Percentiles rank a stretch among this genome's conserved stretches.
Conservation (phyloP, 441 rosid species). For the Euphorbia corollata region DNA sequence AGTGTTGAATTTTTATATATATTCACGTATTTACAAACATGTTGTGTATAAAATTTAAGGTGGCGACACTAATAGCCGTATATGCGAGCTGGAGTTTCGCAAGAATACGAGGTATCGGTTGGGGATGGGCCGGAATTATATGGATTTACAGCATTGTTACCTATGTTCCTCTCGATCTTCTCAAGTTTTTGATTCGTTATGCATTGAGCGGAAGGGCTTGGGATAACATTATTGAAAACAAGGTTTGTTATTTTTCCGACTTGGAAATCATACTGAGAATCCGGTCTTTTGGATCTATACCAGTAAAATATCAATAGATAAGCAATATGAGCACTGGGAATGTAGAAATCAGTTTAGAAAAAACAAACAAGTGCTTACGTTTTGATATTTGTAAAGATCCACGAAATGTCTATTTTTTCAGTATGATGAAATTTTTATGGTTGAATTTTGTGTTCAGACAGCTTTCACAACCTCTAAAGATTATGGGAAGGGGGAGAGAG, state of each 20-base stretch:
- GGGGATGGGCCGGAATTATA: slow-evolving; percentile 90
- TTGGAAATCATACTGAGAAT: too few species aligned
- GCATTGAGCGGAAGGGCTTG: slow-evolving; percentile 67
- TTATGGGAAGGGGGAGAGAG: slow-evolving; percentile 69
- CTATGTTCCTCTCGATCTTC: slow-evolving; percentile 72
- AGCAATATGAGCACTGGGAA: too few species aligned
- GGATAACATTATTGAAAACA: slow-evolving; percentile 52
- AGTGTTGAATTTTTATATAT: not conserved
- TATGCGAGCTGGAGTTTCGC: slow-evolving; percentile 82
- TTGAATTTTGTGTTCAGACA: slow-evolving; percentile 29
- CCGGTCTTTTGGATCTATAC: too few species aligned
- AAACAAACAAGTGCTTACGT: too few species aligned
- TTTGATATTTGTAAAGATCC: too few species aligned
- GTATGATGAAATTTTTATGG: not conserved
- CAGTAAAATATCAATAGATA: too few species aligned
- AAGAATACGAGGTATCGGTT: slow-evolving; percentile 67
- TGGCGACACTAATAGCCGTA: slow-evolving; percentile 69
- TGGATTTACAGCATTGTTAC: slow-evolving; percentile 68
- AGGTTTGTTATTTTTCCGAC: slow-evolving; percentile 30
- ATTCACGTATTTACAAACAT: too few species aligned
- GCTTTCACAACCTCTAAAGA: slow-evolving; percentile 85
- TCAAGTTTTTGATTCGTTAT: slow-evolving; percentile 73
- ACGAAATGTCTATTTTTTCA: too few species aligned
- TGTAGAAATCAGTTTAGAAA: too few species aligned
- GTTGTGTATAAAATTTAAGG: slow-evolving; percentile 29